Evolutionary conservation across 2,329 filamentous ascomycete species (phyloP).

Genomic region (Exophiala lecanii-corni): DNA sequence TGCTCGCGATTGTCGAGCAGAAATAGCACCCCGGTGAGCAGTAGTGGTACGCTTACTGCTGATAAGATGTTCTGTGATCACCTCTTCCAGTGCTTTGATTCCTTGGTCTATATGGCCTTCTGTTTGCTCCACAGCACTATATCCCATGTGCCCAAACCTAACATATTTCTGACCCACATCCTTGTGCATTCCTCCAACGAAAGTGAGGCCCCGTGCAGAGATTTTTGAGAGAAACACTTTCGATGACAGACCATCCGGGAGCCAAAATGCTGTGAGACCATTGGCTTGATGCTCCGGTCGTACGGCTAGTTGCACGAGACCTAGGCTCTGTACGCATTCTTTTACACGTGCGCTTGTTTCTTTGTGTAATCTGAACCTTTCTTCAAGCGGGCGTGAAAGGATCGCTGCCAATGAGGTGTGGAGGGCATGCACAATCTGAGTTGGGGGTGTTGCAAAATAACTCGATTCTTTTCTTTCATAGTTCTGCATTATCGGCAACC

Average conservation of each 20-base stretch:
- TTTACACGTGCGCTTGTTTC: slow-evolving; percentile 80
- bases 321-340: slow-evolving; percentile 71
- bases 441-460: slow-evolving; percentile 95
- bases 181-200: slow-evolving; percentile 92
- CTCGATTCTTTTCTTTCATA: slow-evolving; percentile 96
- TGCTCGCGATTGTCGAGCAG: neutral
- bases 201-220: slow-evolving; percentile 80
- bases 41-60: neutral
- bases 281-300: slow-evolving; percentile 89
- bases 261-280: slow-evolving; percentile 94
- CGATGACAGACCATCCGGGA: slow-evolving; percentile 75
- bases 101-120: slow-evolving; percentile 79
- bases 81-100: slow-evolving; percentile 69
- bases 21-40: neutral
- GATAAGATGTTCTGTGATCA: slow-evolving; percentile 36
- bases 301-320: slow-evolving; percentile 76
- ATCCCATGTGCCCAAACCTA: slow-evolving; percentile 95
- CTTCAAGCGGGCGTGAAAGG: slow-evolving; percentile 67
- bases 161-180: slow-evolving; percentile 90
- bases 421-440: slow-evolving; percentile 86
- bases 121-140: slow-evolving; percentile 76
- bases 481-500: slow-evolving; percentile 97
- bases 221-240: slow-evolving; percentile 79
- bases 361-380: slow-evolving; percentile 77
- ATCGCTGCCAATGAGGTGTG: slow-evolving; percentile 86